Percentiles rank a stretch among this genome's conserved stretches.
These are phyloP conservation scores for Fistulinella staudtii DNA, from an alignment of 1,284 basidiomycete species.

Conservation along the genomic window DNA sequence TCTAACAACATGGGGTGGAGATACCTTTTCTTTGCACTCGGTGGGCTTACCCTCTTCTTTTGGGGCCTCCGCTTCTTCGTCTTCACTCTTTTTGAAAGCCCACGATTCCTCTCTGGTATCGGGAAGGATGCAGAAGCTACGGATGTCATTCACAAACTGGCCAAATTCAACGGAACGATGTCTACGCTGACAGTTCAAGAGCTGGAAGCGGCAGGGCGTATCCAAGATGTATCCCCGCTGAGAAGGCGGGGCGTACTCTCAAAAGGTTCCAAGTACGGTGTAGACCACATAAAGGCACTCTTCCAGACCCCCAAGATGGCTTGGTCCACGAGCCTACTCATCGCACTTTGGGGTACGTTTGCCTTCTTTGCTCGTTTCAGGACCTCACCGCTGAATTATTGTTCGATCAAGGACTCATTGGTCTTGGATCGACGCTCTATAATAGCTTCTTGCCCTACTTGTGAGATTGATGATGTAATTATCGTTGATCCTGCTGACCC, in stretches of 20 bases:
- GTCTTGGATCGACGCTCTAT: conserved; percentile 60
- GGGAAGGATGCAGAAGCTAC: conserved; percentile 64
- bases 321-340: conserved; percentile 53
- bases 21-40: conserved; percentile 42
- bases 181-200: conserved; percentile 40
- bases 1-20: conserved; percentile 59
- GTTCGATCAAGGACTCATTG: conserved; percentile 44
- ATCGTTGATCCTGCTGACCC: conserved; percentile 2
- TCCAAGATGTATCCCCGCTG: background rate
- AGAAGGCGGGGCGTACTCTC: conserved; percentile 28
- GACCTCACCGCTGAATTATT: background rate
- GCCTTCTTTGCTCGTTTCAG: background rate
- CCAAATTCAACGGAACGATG: conserved; percentile 52
- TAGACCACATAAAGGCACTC: conserved; percentile 47
- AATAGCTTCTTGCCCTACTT: conserved; percentile 54
- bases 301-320: conserved; percentile 56
- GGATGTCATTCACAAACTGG: conserved; percentile 54
- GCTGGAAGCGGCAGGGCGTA: conserved; percentile 28
- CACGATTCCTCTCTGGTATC: conserved; percentile 57
- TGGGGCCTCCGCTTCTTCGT: conserved; percentile 58
- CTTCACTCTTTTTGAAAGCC: conserved; percentile 60
- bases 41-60: conserved; percentile 49
- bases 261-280: conserved; percentile 37
- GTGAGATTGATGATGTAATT: conserved; percentile 21
- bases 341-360: conserved; percentile 50